A percentile compares a stretch with the other conserved stretches of the same genome.
Conservation (phyloP, 371 early-diverging fungal genomes). For the Lichtheimia hyalospora region DNA sequence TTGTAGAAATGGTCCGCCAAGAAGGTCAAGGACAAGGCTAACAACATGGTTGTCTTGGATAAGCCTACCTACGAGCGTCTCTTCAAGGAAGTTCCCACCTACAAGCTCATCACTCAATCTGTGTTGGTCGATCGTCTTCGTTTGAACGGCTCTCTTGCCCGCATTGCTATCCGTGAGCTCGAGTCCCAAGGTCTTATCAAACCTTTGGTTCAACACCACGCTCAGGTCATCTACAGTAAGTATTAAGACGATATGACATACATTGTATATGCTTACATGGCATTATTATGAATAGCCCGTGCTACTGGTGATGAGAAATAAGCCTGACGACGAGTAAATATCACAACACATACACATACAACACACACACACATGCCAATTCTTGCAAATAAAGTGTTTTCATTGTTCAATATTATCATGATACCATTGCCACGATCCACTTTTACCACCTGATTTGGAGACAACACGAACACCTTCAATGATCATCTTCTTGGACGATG, state of each 20-base stretch:
- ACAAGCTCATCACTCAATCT: conserved; percentile 97
- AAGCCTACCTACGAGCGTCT: conserved; percentile 90
- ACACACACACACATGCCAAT: too few species aligned
- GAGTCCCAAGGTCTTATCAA: conserved; percentile 91
- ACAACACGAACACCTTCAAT: conserved; percentile 67
- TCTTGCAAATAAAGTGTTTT: too few species aligned
- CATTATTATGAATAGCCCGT: conserved; percentile 40
- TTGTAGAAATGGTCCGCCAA: conserved; percentile 93
- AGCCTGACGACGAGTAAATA: conserved; percentile 30
- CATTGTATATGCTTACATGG: too few species aligned
- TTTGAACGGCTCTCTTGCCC: conserved; percentile 97
- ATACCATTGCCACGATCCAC: conserved; percentile 50
- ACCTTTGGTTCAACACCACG: conserved; percentile 84
- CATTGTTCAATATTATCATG: neutral
- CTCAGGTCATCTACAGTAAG: conserved; percentile 93
- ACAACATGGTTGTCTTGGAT: conserved; percentile 94
- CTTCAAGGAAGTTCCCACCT: conserved; percentile 98
- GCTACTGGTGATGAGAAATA: conserved; percentile 76
- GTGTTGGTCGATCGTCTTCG: conserved; percentile 97
- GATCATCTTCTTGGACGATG: conserved; percentile 47
- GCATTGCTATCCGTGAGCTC: conserved; percentile 91
- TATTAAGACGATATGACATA: neutral
- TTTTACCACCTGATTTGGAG: conserved; percentile 82
- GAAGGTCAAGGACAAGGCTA: conserved; percentile 96
- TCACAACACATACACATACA: neutral